phyloP scores from a whole-genome alignment of 768 basidiomycete genomes.

The Multifurca ochricompacta region DNA sequence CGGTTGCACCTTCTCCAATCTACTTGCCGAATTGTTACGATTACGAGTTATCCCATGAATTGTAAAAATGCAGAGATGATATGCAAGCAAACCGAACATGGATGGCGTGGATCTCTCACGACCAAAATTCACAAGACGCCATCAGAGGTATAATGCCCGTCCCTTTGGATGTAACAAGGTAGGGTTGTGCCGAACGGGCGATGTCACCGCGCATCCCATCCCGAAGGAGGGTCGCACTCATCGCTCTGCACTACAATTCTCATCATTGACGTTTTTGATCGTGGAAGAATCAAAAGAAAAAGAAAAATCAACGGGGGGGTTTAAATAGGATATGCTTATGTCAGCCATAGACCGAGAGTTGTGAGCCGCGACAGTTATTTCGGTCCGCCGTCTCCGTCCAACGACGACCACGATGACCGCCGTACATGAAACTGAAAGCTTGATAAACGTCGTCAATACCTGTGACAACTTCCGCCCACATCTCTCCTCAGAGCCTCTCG shows the following conservation, averaged over 20 bases:
- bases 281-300: slow-evolving; percentile 36
- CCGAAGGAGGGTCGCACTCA: slow-evolving; percentile 20
- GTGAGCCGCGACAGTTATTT: no score
- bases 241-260: slow-evolving; percentile 22
- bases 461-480: slow-evolving; percentile 64
- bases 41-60: no score
- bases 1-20: no score
- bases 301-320: no score
- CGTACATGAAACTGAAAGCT: slow-evolving; percentile 25
- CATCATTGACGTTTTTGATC: slow-evolving; percentile 35
- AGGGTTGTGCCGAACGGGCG: slow-evolving; percentile 23
- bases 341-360: no score
- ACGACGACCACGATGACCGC: neutral
- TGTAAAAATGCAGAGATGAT: no score
- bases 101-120: neutral
- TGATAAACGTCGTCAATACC: slow-evolving; percentile 54
- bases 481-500: slow-evolving; percentile 35
- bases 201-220: slow-evolving; percentile 19
- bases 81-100: no score
- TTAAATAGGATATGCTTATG: neutral
- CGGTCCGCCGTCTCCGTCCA: neutral
- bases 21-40: no score
- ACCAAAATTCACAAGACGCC: slow-evolving; percentile 15
- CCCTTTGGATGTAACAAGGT: slow-evolving; percentile 24
- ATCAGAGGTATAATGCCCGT: slow-evolving; percentile 23